phyloP scores from a whole-genome alignment of 2,329 filamentous ascomycete genomes.

The Knufia petricola region DNA sequence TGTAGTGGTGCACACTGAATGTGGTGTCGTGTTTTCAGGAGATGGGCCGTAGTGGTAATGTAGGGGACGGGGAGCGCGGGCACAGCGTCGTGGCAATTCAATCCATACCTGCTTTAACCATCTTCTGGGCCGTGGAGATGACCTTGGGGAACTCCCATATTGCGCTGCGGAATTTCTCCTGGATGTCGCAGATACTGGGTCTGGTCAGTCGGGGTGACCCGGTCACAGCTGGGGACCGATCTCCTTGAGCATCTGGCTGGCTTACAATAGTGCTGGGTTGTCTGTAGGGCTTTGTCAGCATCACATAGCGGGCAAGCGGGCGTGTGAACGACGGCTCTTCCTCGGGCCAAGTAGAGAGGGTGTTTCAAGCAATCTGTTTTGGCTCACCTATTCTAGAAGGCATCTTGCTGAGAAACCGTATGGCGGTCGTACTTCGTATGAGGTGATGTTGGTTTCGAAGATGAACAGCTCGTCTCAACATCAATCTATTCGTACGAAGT shows the following conservation, averaged over 20 bases:
- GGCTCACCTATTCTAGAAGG: conserved; percentile 8
- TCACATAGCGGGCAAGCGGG: neutral
- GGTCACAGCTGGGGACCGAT: conserved; percentile 2
- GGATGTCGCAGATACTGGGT: conserved; percentile 80
- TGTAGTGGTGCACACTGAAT: no score
- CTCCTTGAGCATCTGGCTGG: neutral
- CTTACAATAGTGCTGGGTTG: conserved; percentile 40
- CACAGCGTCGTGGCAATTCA: no score
- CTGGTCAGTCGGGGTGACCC: neutral
- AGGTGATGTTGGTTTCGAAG: neutral
- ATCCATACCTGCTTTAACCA: conserved; percentile 49
- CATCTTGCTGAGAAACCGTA: conserved; percentile 5
- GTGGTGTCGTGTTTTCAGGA: conserved; percentile 11
- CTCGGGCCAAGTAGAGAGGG: neutral
- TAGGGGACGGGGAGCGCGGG: neutral
- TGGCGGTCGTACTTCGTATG: neutral
- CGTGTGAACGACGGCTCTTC: neutral
- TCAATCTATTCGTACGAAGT: neutral
- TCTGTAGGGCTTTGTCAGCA: conserved; percentile 24
- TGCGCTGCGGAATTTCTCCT: conserved; percentile 78
- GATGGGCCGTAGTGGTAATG: conserved; percentile 22
- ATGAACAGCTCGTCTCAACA: neutral
- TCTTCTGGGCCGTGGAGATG: conserved; percentile 57
- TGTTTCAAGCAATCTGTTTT: no score
- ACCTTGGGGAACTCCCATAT: conserved; percentile 82